phyloP scores from a whole-genome alignment of 1,284 basidiomycete species.

The Gymnopus androsaceus region DNA sequence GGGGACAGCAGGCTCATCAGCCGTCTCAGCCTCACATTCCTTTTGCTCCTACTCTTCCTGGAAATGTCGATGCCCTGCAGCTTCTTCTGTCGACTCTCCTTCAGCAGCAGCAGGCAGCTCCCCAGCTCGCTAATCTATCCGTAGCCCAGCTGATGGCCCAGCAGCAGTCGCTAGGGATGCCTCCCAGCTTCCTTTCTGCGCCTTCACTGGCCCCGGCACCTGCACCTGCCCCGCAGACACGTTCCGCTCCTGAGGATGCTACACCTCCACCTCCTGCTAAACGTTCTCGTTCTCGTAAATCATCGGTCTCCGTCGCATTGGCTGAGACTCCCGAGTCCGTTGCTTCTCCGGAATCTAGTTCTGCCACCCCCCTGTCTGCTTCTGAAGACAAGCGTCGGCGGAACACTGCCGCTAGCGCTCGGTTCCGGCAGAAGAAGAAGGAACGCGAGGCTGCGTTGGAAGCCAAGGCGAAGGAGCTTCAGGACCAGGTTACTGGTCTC shows the following conservation, averaged over 20 bases:
- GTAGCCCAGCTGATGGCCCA: constrained; percentile 68
- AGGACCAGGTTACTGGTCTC: constrained; percentile 78
- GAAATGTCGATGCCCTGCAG: constrained; percentile 6
- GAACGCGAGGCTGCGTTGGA: constrained; percentile 98
- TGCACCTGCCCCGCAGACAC: constrained; percentile 16
- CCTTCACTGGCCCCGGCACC: constrained; percentile 19
- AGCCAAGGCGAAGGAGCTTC: constrained; percentile 85
- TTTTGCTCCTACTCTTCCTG: constrained; percentile 60
- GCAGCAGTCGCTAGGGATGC: constrained; percentile 38
- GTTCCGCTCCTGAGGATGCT: constrained; percentile 19
- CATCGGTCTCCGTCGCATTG: constrained; percentile 36
- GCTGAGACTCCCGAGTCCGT: constrained; percentile 21
- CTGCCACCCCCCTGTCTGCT: constrained; percentile 39
- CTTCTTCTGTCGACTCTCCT: constrained; percentile 51
- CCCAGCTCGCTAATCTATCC: constrained; percentile 42
- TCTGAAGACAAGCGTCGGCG: constrained; percentile 91
- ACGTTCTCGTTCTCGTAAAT: constrained; percentile 56
- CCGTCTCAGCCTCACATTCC: constrained; percentile 35
- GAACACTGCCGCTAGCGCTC: constrained; percentile 95
- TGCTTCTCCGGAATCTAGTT: constrained; percentile 28
- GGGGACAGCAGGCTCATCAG: constrained; percentile 14
- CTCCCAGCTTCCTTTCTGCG: constrained; percentile 19
- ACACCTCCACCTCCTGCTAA: constrained; percentile 44
- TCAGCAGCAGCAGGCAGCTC: constrained; percentile 29
- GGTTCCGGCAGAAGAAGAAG: constrained; percentile 98